Percentiles rank a stretch among this genome's conserved stretches.
Conservation (phyloP, 2,329 filamentous ascomycete genomes). For the Trichoderma sp. region DNA sequence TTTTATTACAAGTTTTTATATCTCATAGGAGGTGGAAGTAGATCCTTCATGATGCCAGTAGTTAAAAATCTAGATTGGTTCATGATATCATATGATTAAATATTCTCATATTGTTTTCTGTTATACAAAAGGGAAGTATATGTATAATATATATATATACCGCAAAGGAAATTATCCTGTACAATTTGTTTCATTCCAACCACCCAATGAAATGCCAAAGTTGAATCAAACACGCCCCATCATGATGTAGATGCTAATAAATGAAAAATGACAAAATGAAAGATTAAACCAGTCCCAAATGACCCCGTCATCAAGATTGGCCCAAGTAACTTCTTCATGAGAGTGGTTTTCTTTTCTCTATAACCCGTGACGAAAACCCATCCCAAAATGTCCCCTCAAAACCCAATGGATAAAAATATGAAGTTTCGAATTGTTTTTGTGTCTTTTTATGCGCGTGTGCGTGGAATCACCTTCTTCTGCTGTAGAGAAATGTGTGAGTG, state of each 20-base stretch:
- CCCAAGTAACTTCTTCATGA: neutral
- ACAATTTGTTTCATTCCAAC: neutral
- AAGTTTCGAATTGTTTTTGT: neutral
- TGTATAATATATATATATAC: neutral
- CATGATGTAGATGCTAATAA: conserved; percentile 13
- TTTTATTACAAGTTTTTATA: neutral
- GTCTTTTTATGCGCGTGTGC: neutral
- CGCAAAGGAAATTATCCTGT: neutral
- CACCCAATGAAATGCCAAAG: conserved; percentile 1
- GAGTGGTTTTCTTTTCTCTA: neutral
- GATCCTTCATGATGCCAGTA: neutral
- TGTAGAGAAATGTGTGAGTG: conserved; percentile 5
- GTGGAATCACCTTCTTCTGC: neutral
- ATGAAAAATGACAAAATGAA: neutral
- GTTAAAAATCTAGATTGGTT: neutral
- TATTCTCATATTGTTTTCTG: neutral
- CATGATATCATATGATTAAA: neutral
- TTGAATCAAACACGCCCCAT: conserved; percentile 9
- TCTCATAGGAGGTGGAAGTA: neutral
- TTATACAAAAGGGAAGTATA: neutral
- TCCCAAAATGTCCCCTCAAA: neutral
- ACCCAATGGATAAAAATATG: neutral
- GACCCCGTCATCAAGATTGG: neutral
- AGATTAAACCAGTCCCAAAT: neutral
- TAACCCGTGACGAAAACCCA: conserved; percentile 5